Conservation (phyloP, 257 asterid species). For the Solanum pimpinellifolium region DNA sequence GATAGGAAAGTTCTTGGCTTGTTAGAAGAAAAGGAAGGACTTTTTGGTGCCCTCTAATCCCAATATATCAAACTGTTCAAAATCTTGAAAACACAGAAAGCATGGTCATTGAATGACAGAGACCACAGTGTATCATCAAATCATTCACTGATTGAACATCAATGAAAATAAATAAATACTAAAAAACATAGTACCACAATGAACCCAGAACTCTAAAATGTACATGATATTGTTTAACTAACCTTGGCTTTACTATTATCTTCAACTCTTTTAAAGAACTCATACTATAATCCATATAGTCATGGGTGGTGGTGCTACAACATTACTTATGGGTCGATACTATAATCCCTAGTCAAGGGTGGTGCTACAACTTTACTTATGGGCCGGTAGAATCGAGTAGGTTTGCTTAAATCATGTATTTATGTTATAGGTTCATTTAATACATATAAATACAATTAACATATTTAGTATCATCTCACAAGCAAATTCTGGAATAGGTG, state of each 20-base stretch:
- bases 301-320: not conserved
- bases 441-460: not conserved
- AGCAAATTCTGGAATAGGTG: too few species aligned
- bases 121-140: constrained; percentile 19
- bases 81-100: not conserved
- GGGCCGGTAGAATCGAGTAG: not conserved
- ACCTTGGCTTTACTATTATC: not conserved
- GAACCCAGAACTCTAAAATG: not conserved
- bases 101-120: not conserved
- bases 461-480: not conserved
- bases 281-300: not conserved
- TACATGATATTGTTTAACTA: not conserved
- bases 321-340: not conserved
- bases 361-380: not conserved
- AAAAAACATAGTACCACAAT: not conserved
- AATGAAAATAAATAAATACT: constrained; percentile 5
- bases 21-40: not conserved
- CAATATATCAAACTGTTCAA: not conserved
- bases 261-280: not conserved
- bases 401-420: not conserved
- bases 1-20: not conserved
- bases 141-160: constrained; percentile 9
- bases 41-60: not conserved
- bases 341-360: not conserved
- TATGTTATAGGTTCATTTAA: not conserved